Evolutionary conservation across 2,329 filamentous ascomycete species (phyloP).

Genomic region (Dactylellina drechsleri): DNA sequence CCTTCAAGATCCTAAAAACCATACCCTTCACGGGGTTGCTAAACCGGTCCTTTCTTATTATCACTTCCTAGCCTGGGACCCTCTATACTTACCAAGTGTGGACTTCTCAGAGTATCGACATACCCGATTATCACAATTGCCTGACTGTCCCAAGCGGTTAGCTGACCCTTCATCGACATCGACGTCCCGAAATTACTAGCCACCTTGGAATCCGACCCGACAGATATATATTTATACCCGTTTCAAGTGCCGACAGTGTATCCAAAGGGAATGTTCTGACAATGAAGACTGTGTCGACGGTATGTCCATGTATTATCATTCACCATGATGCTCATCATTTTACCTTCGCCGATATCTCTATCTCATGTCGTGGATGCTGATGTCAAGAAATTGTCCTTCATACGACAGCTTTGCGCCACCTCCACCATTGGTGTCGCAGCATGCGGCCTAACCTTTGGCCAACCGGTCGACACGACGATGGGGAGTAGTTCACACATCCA

Average conservation of each 20-base stretch:
- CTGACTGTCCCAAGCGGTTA: slow-evolving; percentile 44
- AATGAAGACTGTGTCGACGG: slow-evolving; percentile 59
- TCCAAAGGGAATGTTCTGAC: slow-evolving; percentile 56
- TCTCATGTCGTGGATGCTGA: slow-evolving; percentile 44
- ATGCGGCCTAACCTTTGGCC: slow-evolving; percentile 58
- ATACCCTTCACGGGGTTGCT: slow-evolving; percentile 50
- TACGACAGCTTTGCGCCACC: slow-evolving; percentile 59
- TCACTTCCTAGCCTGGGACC: slow-evolving; percentile 25
- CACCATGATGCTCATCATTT: slow-evolving; percentile 48
- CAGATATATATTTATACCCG: slow-evolving; percentile 39
- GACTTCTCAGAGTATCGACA: slow-evolving; percentile 45
- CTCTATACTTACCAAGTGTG: slow-evolving; percentile 46
- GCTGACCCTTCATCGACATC: slow-evolving; percentile 35
- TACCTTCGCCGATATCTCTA: slow-evolving; percentile 36
- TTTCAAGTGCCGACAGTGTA: slow-evolving; percentile 37
- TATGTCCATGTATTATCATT: slow-evolving; percentile 41
- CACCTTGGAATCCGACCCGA: slow-evolving; percentile 25
- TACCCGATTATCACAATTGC: slow-evolving; percentile 45
- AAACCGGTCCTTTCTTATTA: slow-evolving; percentile 38
- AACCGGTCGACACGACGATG: slow-evolving; percentile 55
- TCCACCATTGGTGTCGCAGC: slow-evolving; percentile 59
- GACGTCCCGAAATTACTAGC: slow-evolving; percentile 38
- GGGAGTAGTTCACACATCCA: slow-evolving; percentile 46
- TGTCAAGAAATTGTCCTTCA: slow-evolving; percentile 39
- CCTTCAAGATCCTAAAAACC: slow-evolving; percentile 35